phyloP scores from a whole-genome alignment of 352 stramenopile species.

The Phytophthora niederhauseri region DNA sequence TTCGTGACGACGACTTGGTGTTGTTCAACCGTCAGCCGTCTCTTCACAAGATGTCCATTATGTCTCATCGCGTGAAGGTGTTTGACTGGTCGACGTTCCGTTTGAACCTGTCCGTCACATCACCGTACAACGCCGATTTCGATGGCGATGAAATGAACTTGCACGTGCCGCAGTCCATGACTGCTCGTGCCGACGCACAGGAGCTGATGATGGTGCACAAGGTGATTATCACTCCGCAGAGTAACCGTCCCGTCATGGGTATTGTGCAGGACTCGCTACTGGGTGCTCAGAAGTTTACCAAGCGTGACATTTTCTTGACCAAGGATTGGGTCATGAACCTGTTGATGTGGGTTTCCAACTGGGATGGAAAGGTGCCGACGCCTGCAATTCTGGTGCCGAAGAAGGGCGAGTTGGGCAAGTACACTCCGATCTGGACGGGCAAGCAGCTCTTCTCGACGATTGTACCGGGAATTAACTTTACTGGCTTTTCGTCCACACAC shows the following conservation, averaged over 20 bases:
- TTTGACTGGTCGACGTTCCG: conserved; percentile 99
- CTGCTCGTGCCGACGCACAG: conserved; percentile 96
- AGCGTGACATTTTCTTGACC: conserved; percentile 97
- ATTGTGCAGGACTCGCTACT: conserved; percentile 99
- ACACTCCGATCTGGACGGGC: conserved; percentile 96
- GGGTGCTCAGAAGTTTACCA: conserved; percentile 98
- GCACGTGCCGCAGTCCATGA: conserved; percentile 97
- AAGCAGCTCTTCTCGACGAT: conserved; percentile 99
- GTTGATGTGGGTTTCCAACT: conserved; percentile 98
- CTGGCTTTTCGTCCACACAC: conserved; percentile 94
- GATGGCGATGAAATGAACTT: conserved; percentile 99
- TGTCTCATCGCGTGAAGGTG: conserved; percentile 99
- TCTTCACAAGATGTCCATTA: conserved; percentile 99
- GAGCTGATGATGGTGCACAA: conserved; percentile 99
- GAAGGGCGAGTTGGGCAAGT: conserved; percentile 86
- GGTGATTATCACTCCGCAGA: conserved; percentile 98
- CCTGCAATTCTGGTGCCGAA: conserved; percentile 97
- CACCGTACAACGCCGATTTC: conserved; percentile 99
- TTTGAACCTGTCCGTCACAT: conserved; percentile 98
- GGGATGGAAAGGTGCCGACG: conserved; percentile 97
- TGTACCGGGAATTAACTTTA: conserved; percentile 97
- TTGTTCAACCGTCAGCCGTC: conserved; percentile 99
- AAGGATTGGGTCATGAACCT: conserved; percentile 98
- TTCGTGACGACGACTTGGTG: conserved; percentile 98
- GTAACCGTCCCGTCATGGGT: conserved; percentile 99